A percentile compares a stretch with the other conserved stretches of the same genome.
phyloP scores from a whole-genome alignment of 163 green algal species.

The Smithsoniella earleae region DNA sequence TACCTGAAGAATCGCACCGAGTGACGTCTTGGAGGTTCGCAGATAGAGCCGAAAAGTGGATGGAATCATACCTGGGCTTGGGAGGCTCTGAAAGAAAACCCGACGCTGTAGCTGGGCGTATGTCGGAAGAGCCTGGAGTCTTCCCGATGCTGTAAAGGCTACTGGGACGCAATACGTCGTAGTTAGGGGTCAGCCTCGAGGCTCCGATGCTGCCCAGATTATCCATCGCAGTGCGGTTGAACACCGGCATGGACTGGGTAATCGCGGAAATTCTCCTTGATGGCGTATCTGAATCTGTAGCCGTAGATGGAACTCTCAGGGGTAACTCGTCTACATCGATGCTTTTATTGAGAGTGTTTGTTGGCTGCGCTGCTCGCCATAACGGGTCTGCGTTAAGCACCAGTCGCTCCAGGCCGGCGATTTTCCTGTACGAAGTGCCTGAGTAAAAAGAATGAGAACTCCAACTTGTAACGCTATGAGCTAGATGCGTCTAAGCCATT shows the following conservation, averaged over 20 bases:
- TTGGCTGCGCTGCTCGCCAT: neutral
- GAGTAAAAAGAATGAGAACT: too few species aligned
- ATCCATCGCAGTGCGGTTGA: neutral
- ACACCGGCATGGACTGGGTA: constrained; percentile 22
- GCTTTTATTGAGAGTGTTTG: neutral
- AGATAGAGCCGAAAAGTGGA: too few species aligned
- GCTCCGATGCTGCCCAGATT: neutral
- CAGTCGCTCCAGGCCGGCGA: constrained; percentile 18
- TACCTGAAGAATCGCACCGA: too few species aligned
- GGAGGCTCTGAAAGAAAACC: too few species aligned
- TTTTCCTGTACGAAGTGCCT: constrained; percentile 23
- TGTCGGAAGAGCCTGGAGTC: too few species aligned
- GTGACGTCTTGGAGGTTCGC: too few species aligned
- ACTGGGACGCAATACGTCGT: neutral
- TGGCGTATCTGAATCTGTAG: neutral
- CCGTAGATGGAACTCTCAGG: neutral
- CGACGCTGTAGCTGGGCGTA: too few species aligned
- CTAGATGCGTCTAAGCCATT: too few species aligned
- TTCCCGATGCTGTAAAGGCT: too few species aligned
- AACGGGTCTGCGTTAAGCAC: neutral
- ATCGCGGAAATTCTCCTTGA: constrained; percentile 13
- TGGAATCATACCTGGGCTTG: too few species aligned
- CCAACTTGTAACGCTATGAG: too few species aligned
- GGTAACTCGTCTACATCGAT: constrained; percentile 1
- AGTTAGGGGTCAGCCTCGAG: too few species aligned